Percentiles rank a stretch among this genome's conserved stretches.
phyloP scores from a whole-genome alignment of 768 basidiomycete genomes.

The Boletus tomentosulus region DNA sequence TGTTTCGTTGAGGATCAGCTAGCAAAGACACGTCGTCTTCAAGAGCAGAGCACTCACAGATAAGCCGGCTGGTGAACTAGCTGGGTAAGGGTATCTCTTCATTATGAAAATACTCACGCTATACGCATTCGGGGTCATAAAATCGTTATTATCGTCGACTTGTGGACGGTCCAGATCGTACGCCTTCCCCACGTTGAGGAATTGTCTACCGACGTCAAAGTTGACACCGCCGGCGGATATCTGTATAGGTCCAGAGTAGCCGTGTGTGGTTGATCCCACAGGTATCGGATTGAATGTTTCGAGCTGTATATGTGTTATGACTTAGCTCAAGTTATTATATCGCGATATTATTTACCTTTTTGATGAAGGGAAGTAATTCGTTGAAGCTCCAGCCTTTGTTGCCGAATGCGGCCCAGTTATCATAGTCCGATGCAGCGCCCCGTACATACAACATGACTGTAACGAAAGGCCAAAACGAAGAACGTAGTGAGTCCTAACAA shows the following conservation, averaged over 20 bases:
- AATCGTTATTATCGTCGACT: conserved; percentile 46
- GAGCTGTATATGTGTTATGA: background rate
- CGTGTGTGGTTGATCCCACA: conserved; percentile 27
- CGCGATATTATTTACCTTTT: conserved; percentile 39
- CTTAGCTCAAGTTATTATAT: conserved; percentile 1
- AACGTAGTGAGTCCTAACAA: background rate
- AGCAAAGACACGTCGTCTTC: background rate
- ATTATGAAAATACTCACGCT: conserved; percentile 14
- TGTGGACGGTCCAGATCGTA: conserved; percentile 47
- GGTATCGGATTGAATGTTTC: conserved; percentile 34
- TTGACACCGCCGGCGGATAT: conserved; percentile 15
- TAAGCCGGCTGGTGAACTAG: conserved; percentile 10
- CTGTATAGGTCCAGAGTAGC: conserved; percentile 31
- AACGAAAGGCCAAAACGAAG: conserved; percentile 14
- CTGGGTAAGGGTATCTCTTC: background rate
- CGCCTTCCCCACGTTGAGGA: conserved; percentile 40
- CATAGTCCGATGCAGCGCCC: conserved; percentile 25
- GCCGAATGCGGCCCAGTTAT: conserved; percentile 22
- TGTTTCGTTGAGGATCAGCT: conserved; percentile 23
- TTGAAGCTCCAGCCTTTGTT: conserved; percentile 59
- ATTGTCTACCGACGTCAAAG: conserved; percentile 35
- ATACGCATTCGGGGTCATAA: conserved; percentile 29
- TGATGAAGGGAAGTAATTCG: conserved; percentile 52
- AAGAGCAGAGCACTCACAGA: conserved; percentile 9
- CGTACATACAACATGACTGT: conserved; percentile 21